phyloP scores from a whole-genome alignment of 2,329 filamentous ascomycete species.

The Sporothrix brasiliensis region DNA sequence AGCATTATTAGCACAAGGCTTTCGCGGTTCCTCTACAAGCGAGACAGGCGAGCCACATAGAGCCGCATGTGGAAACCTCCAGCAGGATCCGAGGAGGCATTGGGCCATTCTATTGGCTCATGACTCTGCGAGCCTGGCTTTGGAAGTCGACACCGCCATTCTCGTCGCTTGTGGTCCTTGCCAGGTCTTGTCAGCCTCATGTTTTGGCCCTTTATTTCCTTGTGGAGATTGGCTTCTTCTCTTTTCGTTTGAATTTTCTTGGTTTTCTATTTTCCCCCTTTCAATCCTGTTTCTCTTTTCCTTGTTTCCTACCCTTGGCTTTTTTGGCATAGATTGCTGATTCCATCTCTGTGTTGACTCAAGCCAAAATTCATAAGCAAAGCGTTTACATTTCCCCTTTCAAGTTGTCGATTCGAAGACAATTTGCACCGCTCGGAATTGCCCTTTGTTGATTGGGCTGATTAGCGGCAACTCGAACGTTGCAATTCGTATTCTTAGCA shows the following conservation, averaged over 20 bases:
- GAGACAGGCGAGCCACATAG: not conserved
- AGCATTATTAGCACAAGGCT: not conserved
- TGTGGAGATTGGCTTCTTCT: too few species aligned
- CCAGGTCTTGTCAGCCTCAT: slow-evolving; percentile 8
- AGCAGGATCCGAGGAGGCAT: not conserved
- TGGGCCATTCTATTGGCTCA: not conserved
- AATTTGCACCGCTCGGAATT: not conserved
- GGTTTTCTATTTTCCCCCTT: not conserved
- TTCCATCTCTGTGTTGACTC: not conserved
- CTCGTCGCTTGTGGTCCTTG: not conserved
- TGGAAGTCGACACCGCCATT: not conserved
- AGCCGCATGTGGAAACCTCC: not conserved
- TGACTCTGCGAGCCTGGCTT: not conserved
- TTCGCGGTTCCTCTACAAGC: not conserved
- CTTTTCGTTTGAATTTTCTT: too few species aligned
- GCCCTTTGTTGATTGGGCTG: slow-evolving; percentile 1
- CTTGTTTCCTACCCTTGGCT: not conserved
- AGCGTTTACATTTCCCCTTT: not conserved
- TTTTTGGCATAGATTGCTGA: not conserved
- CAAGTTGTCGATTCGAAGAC: not conserved
- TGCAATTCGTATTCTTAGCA: not conserved
- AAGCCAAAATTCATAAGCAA: too few species aligned
- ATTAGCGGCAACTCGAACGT: not conserved
- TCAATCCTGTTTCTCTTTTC: not conserved
- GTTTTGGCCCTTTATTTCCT: slow-evolving; percentile 11